These are phyloP conservation scores for Marasmius oreades DNA, from an alignment of 1,284 basidiomycete species.

Conservation along the genomic window DNA sequence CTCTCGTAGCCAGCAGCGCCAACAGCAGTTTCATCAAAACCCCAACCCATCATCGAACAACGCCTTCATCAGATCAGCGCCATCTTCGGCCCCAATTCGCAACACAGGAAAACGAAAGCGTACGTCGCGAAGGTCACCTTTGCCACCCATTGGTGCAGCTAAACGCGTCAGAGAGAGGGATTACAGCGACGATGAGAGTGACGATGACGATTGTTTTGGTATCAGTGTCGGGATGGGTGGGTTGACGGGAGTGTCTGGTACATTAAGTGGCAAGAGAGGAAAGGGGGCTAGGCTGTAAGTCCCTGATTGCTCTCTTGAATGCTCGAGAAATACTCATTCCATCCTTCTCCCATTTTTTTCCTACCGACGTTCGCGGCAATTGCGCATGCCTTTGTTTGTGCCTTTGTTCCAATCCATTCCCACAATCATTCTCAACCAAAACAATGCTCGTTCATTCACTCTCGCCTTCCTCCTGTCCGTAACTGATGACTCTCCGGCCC, in stretches of 20 bases:
- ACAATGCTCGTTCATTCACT: not conserved
- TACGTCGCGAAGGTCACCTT: constrained; percentile 8
- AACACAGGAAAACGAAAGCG: constrained; percentile 9
- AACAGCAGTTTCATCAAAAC: not conserved
- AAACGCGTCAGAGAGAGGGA: constrained; percentile 11
- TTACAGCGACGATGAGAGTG: constrained; percentile 24
- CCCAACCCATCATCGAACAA: not conserved
- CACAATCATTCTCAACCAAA: not conserved
- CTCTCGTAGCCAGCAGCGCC: not conserved
- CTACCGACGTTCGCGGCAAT: not conserved
- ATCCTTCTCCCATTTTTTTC: not conserved
- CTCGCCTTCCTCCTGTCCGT: not conserved
- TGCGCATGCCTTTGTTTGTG: not conserved
- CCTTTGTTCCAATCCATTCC: not conserved
- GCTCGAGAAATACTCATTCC: not conserved
- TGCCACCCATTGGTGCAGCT: not conserved
- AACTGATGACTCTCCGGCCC: not conserved
- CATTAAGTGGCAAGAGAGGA: constrained; percentile 23
- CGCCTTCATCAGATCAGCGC: not conserved
- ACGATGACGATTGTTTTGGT: constrained; percentile 19
- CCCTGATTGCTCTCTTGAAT: constrained; percentile 9
- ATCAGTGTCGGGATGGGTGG: constrained; percentile 40
- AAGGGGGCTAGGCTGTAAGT: constrained; percentile 34
- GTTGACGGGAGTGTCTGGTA: constrained; percentile 32
- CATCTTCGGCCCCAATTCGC: not conserved